These are phyloP conservation scores for Pseudohalonectria lignicola DNA, from an alignment of 2,329 filamentous ascomycete genomes.

Conservation along the genomic window DNA sequence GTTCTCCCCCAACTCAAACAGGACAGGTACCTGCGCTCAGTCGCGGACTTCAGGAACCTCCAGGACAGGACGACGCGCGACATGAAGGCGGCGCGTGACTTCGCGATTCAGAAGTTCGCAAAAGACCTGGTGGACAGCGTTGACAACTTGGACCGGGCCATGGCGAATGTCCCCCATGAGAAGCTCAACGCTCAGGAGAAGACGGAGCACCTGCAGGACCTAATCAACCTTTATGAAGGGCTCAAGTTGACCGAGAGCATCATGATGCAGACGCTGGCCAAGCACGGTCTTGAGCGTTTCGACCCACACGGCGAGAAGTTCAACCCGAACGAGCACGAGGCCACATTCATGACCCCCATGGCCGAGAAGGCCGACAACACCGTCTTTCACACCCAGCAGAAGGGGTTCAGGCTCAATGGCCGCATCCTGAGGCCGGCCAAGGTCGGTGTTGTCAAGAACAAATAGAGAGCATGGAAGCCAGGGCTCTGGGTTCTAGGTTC, in stretches of 20 bases:
- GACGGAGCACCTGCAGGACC: conserved; percentile 49
- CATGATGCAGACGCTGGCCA: conserved; percentile 77
- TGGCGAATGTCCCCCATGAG: conserved; percentile 65
- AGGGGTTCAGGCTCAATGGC: conserved; percentile 91
- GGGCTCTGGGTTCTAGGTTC: too few relatives aligned
- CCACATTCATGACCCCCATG: conserved; percentile 85
- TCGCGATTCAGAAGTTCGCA: conserved; percentile 91
- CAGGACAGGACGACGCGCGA: conserved; percentile 91
- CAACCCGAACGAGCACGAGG: conserved; percentile 94
- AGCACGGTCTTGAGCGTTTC: conserved; percentile 88
- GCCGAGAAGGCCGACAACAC: conserved; percentile 80
- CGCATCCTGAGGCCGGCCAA: conserved; percentile 83
- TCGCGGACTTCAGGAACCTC: conserved; percentile 96
- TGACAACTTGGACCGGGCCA: conserved; percentile 93
- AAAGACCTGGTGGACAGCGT: conserved; percentile 90
- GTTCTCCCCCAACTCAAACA: too few relatives aligned
- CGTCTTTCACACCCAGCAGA: conserved; percentile 88
- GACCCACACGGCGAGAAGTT: conserved; percentile 79
- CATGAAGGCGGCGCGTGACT: conserved; percentile 76
- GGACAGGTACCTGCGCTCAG: conserved; percentile 90
- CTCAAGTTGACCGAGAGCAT: conserved; percentile 92
- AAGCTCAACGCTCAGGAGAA: conserved; percentile 48
- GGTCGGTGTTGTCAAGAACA: conserved; percentile 91
- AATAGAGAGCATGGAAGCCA: conserved; percentile 18
- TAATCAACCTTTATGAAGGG: conserved; percentile 73